Evolutionary conservation across 257 asterid species (phyloP).

Genomic region (Ajuga chamaepitys): DNA sequence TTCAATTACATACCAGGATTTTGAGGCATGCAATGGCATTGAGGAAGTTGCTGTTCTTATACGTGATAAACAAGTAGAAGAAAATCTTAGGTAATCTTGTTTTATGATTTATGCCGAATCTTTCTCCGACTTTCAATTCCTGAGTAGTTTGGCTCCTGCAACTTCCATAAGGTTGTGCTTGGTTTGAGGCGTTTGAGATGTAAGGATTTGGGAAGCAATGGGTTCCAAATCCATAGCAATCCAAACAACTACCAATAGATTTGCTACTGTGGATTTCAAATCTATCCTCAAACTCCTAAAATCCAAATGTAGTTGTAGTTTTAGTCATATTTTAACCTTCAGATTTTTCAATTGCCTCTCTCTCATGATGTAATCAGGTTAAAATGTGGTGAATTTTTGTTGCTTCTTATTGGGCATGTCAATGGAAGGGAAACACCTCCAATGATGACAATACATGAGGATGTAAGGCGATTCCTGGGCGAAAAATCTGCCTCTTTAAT

Average conservation of each 20-base stretch:
- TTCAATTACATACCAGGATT: conserved; percentile 47
- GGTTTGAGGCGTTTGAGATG: too few relatives aligned
- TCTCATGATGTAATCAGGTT: conserved; percentile 39
- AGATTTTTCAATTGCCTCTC: neutral
- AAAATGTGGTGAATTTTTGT: conserved; percentile 87
- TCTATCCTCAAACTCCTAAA: too few relatives aligned
- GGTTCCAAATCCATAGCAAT: too few relatives aligned
- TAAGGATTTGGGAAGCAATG: too few relatives aligned
- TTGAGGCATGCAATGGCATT: conserved; percentile 87
- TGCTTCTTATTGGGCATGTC: conserved; percentile 86
- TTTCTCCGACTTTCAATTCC: neutral
- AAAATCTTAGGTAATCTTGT: conserved; percentile 53
- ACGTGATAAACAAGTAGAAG: conserved; percentile 75
- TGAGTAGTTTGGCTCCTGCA: conserved; percentile 3
- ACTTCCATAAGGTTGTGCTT: neutral
- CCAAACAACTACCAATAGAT: too few relatives aligned
- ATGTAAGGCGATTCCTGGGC: conserved; percentile 66
- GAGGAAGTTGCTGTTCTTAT: conserved; percentile 83
- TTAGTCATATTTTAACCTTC: neutral
- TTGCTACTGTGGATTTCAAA: too few relatives aligned
- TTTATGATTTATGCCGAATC: neutral
- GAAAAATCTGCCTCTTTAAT: conserved; percentile 87
- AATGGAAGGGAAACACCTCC: conserved; percentile 78
- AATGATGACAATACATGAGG: conserved; percentile 81
- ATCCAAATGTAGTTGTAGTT: too few relatives aligned